phyloP scores from a whole-genome alignment of 2,329 filamentous ascomycete genomes.

The Metarhizium guizhouense region DNA sequence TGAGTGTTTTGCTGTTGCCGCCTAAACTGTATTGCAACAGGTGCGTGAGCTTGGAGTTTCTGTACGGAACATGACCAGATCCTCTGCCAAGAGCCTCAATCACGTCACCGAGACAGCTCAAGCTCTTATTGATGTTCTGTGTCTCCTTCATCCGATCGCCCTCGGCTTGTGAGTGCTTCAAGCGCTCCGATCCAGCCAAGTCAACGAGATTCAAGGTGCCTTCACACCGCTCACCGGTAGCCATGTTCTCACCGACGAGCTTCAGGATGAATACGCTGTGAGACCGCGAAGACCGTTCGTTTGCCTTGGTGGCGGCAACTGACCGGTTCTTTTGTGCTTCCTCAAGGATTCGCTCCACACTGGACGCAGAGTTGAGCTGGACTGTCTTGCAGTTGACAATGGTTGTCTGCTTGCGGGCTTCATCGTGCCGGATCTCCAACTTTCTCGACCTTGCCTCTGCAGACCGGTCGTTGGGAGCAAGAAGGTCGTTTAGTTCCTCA shows the following conservation, averaged over 20 bases:
- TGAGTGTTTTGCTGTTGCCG: slow-evolving; percentile 93
- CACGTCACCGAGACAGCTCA: slow-evolving; percentile 88
- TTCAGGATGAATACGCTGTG: slow-evolving; percentile 97
- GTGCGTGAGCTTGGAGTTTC: slow-evolving; percentile 95
- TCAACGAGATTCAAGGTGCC: slow-evolving; percentile 94
- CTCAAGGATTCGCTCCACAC: slow-evolving; percentile 70
- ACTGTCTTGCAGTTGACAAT: slow-evolving; percentile 75
- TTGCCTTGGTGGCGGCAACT: slow-evolving; percentile 94
- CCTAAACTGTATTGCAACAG: slow-evolving; percentile 90
- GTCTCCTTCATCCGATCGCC: slow-evolving; percentile 88
- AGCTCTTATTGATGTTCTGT: slow-evolving; percentile 92
- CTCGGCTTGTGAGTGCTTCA: slow-evolving; percentile 79
- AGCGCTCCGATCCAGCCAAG: slow-evolving; percentile 82
- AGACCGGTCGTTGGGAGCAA: slow-evolving; percentile 50
- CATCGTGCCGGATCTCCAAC: slow-evolving; percentile 83
- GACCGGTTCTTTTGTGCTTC: slow-evolving; percentile 80
- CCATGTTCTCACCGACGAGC: slow-evolving; percentile 56
- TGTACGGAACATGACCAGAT: slow-evolving; percentile 79
- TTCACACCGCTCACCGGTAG: slow-evolving; percentile 77
- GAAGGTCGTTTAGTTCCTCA: slow-evolving; percentile 86
- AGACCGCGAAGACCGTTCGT: slow-evolving; percentile 86
- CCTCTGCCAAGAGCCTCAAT: slow-evolving; percentile 86
- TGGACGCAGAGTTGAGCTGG: slow-evolving; percentile 65
- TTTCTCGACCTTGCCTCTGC: slow-evolving; percentile 67
- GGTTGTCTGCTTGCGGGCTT: slow-evolving; percentile 68